Conservation (phyloP, 192 early-diverging fungal genomes). For the Coemansia pectinata region DNA sequence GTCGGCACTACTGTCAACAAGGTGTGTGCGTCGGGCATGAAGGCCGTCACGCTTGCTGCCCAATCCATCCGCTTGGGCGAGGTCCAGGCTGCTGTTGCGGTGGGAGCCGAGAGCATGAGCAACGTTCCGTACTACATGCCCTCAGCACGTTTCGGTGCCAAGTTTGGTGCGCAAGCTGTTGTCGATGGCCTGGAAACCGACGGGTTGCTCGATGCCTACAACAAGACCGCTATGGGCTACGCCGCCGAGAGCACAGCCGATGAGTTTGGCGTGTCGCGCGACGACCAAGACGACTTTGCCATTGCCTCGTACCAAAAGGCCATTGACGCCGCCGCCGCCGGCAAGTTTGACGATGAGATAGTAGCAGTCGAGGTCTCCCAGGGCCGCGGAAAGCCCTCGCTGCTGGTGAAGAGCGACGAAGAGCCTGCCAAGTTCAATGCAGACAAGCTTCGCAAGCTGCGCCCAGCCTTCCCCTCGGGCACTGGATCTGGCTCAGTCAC, state of each 20-base stretch:
- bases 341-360: constrained; percentile 68
- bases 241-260: constrained; percentile 80
- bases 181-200: constrained; percentile 76
- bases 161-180: constrained; percentile 71
- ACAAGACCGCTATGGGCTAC: constrained; percentile 73
- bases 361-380: constrained; percentile 68
- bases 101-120: constrained; percentile 81
- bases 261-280: constrained; percentile 75
- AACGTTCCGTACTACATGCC: constrained; percentile 82
- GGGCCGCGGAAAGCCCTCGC: constrained; percentile 66
- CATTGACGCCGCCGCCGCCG: constrained; percentile 63
- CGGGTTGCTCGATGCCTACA: constrained; percentile 76
- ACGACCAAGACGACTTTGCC: constrained; percentile 79
- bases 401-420: constrained; percentile 63
- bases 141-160: constrained; percentile 74
- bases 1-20: constrained; percentile 81
- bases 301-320: constrained; percentile 77
- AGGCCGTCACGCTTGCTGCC: constrained; percentile 73
- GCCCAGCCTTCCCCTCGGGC: constrained; percentile 81
- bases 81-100: constrained; percentile 71
- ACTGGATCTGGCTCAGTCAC: constrained; percentile 82
- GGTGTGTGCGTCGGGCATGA: constrained; percentile 83
- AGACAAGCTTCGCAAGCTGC: constrained; percentile 85
- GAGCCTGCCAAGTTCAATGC: constrained; percentile 72
- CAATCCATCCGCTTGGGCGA: constrained; percentile 75